Conservation (phyloP, 2,329 filamentous ascomycete genomes). For the Colletotrichum filicis region DNA sequence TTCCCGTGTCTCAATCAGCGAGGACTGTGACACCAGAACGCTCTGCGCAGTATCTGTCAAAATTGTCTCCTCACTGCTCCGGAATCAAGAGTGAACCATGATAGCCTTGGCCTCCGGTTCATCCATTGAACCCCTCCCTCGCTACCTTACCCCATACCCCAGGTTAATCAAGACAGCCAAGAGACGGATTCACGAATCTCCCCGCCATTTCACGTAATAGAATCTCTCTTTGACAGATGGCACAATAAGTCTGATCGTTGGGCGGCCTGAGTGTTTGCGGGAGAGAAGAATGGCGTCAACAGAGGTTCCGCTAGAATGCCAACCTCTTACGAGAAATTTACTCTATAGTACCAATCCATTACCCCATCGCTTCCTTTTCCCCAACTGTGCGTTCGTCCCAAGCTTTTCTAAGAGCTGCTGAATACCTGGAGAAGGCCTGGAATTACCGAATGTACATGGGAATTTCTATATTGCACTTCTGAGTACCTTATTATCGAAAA, state of each 20-base stretch:
- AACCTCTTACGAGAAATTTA: conserved; percentile 32
- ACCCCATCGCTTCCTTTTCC: conserved; percentile 7
- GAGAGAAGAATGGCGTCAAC: not conserved
- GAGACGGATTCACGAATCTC: not conserved
- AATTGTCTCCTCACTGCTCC: not conserved
- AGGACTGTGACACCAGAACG: not conserved
- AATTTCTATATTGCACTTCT: conserved; percentile 1
- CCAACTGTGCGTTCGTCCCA: conserved; percentile 17
- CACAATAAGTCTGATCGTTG: not conserved
- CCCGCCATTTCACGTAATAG: conserved; percentile 7
- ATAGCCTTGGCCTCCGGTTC: not conserved
- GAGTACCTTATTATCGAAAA: no score
- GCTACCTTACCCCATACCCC: conserved; percentile 20
- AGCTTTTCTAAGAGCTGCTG: not conserved
- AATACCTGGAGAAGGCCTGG: not conserved
- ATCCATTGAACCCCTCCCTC: not conserved
- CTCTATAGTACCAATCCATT: conserved; percentile 11
- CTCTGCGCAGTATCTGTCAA: conserved; percentile 1
- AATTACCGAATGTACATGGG: not conserved
- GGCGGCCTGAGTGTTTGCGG: conserved; percentile 9
- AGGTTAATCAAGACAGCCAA: not conserved
- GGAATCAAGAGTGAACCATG: no score
- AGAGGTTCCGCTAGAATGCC: conserved; percentile 8
- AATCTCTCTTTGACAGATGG: not conserved
- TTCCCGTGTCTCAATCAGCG: not conserved